Percentiles rank a stretch among this genome's conserved stretches.
Evolutionary conservation across 2,329 filamentous ascomycete species (phyloP).

Genomic region (Elsinoe necatrix): DNA sequence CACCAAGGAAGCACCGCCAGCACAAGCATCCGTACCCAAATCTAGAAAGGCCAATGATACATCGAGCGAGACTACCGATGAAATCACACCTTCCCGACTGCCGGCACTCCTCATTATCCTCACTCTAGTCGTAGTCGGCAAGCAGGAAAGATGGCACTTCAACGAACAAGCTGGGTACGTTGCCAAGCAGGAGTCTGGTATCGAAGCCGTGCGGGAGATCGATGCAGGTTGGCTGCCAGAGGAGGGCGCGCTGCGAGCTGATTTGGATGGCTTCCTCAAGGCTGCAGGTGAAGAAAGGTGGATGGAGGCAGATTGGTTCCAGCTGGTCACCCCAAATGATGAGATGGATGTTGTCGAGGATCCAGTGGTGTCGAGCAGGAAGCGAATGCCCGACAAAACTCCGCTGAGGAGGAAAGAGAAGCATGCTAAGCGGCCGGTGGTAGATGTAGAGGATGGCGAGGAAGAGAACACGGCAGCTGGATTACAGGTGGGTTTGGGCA

Average conservation of each 20-base stretch:
- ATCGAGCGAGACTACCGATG: neutral
- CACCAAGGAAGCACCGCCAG: neutral
- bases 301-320: conserved; percentile 17
- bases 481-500: conserved; percentile 42
- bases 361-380: neutral
- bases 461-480: conserved; percentile 25
- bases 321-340: conserved; percentile 9
- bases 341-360: conserved; percentile 10
- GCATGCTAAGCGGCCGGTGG: conserved; percentile 20
- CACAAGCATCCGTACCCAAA: neutral
- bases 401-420: conserved; percentile 30
- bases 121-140: conserved; percentile 12
- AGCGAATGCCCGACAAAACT: conserved; percentile 25
- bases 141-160: neutral
- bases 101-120: conserved; percentile 15
- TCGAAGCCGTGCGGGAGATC: conserved; percentile 15
- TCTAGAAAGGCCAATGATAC: neutral
- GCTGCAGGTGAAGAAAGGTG: conserved; percentile 12
- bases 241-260: conserved; percentile 7
- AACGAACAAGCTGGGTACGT: conserved; percentile 6
- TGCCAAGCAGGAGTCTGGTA: conserved; percentile 1
- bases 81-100: conserved; percentile 7
- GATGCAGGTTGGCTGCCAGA: conserved; percentile 8
- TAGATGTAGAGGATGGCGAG: conserved; percentile 15
- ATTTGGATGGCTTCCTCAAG: conserved; percentile 3